Evolutionary conservation across 129 eudicot species (phyloP), one percentile per base, ranked within the genome.

Genomic region (Centella asiatica): DNA sequence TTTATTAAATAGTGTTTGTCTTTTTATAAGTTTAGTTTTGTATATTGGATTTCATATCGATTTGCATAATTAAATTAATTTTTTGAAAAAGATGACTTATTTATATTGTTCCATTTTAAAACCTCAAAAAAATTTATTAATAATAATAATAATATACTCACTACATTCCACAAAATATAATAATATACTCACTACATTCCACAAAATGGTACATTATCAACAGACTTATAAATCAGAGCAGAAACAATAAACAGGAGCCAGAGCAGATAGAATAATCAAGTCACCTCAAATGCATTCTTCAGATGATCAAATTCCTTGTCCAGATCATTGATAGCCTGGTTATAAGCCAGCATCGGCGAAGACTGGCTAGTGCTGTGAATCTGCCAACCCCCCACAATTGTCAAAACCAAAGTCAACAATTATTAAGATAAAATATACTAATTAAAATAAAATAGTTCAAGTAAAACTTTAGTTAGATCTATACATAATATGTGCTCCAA

Each of bases 351-450:
- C 81, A 83, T 89, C 1, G 95, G 95, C 33, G 97, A 85, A 52
- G 97, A 89, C 67, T 85, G 97, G 82, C 92, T 89, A 32, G 95
- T 80, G 19, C 95, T 89, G 72, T 85, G 97, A 61, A 89, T 82
- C 97, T 89, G 80, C 72, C 62, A 32, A 45, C 44, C 58, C 53
- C 59, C 37, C 37, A 56, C 39, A 65, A 7, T 29, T 18, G 24
- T 37, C 31, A 57, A 67, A 53, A 19, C 50, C 6, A 46, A 10
- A 45, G 18, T 33, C 5, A 24, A 5, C 55, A 19, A 33, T 25
- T 44, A n/a, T 14, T 14, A 22, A 53, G 14, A 65, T 3, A n/a
- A 47, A 19, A 18, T 27, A 12, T 23, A 51, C 29, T 51, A 24
- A 11, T 50, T 11, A 6, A 8, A 19, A 26, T 24, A 25, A 51